phyloP scores from a whole-genome alignment of 2,329 filamentous ascomycete species.

The Neoscytalidium dimidiatum region DNA sequence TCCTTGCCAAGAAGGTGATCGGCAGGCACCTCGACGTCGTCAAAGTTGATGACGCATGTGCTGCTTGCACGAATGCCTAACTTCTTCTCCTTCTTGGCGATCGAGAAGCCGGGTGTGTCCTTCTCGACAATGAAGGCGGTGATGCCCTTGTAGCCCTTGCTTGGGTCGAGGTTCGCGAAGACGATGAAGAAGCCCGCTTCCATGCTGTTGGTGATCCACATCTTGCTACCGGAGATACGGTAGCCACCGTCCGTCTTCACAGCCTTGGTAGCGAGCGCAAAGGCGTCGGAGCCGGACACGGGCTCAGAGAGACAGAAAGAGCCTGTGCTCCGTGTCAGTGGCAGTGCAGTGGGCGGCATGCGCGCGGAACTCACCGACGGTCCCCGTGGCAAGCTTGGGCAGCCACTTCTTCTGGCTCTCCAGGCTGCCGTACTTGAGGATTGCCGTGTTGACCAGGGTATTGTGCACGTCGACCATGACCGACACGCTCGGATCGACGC shows the following conservation, averaged over 20 bases:
- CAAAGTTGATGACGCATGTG: slow-evolving; percentile 96
- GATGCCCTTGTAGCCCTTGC: slow-evolving; percentile 95
- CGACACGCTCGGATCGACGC: slow-evolving; percentile 91
- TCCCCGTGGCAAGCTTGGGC: slow-evolving; percentile 85
- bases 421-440: slow-evolving; percentile 80
- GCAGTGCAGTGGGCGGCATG: neutral
- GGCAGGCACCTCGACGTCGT: slow-evolving; percentile 88
- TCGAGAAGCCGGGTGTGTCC: slow-evolving; percentile 81
- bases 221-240: slow-evolving; percentile 88
- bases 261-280: slow-evolving; percentile 90
- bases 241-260: slow-evolving; percentile 81
- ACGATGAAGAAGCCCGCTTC: slow-evolving; percentile 96
- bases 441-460: slow-evolving; percentile 91
- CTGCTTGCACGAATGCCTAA: slow-evolving; percentile 93
- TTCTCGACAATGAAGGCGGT: slow-evolving; percentile 96
- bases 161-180: slow-evolving; percentile 91
- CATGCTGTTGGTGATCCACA: slow-evolving; percentile 99
- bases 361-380: slow-evolving; percentile 59
- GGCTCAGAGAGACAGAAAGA: slow-evolving; percentile 94
- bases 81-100: slow-evolving; percentile 99
- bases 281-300: slow-evolving; percentile 90
- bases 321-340: slow-evolving; percentile 39
- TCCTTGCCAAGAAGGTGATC: slow-evolving; percentile 85
- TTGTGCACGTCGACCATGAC: slow-evolving; percentile 98
- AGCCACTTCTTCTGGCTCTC: slow-evolving; percentile 82